Evolutionary conservation across 805 yeast genomes (phyloP), one percentile per base, ranked within the genome.

Genomic region (Hanseniaspora hatyaiensis): DNA sequence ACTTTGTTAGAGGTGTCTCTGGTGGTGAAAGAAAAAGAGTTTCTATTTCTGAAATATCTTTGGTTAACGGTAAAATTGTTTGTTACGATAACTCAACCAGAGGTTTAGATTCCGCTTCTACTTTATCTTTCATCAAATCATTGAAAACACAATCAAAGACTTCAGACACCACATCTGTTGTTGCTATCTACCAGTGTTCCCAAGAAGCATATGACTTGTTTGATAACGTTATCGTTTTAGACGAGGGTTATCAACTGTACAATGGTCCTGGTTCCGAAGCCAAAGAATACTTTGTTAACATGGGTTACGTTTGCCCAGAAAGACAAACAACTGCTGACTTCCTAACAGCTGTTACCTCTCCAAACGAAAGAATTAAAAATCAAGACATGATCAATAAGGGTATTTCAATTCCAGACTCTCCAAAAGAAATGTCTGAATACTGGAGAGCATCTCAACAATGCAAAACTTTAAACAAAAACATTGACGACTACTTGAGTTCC

Each of bases 21-120:
- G 89, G 94, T 57, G 92, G 94, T 69, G 92, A 83, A 65, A 69
- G 94, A 54, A 82, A 82, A 64, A 75, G 94, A 67, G 89, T 83
- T 2, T 80, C 89, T 9, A 78, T 83, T 56, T 85, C 87, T 9
- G 94, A 83, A 64, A 82, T 82, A 1, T 65, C 80, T 39, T 72
- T 81, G 40, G 70, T 78, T 42, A 75, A 79, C 24, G 80, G 85
- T 26, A 66, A 74, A 41, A 67, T 80, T 43, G 78, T 73, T 53
- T 76, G 82, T 62, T 80, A 83, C 77, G 88, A 83, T 67, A 84
- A 84, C 58, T 81, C 89, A 5, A 84, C 94, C 5, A 75, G 92
- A 67, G 94, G 94, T 56, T 69, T 84, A 51, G 94, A 83, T 64
- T 73, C 92, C 3, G 82, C 92, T 9, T 82, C 92, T 34, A 94